Percentiles rank a stretch among this genome's conserved stretches.
Evolutionary conservation across 768 basidiomycete genomes (phyloP).

Genomic region (Cubamyces lactineus): DNA sequence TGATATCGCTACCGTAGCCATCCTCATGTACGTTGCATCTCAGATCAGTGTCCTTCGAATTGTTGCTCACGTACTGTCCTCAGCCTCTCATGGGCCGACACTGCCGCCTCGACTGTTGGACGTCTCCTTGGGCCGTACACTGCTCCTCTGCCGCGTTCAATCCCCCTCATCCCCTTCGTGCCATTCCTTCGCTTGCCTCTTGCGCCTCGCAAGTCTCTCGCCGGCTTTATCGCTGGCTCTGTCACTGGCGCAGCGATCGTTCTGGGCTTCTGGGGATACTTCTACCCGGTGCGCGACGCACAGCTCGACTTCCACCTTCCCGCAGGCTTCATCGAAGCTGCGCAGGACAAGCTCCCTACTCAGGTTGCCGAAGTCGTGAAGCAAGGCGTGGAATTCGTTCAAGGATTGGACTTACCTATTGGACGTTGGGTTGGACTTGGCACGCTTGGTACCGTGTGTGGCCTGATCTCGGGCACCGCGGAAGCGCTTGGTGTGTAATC

Average conservation of each 20-base stretch:
- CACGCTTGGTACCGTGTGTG: slow-evolving; percentile 63
- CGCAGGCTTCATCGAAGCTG: slow-evolving; percentile 31
- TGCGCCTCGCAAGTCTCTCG: slow-evolving; percentile 81
- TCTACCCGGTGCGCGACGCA: slow-evolving; percentile 43
- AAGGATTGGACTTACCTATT: slow-evolving; percentile 28
- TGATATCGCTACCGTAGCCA: slow-evolving; percentile 87
- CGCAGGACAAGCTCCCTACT: slow-evolving; percentile 15
- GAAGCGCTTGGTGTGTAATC: slow-evolving; percentile 79
- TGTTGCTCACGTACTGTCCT: slow-evolving; percentile 1
- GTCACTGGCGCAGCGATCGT: slow-evolving; percentile 72
- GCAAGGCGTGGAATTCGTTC: slow-evolving; percentile 28
- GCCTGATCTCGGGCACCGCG: slow-evolving; percentile 81
- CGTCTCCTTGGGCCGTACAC: slow-evolving; percentile 80
- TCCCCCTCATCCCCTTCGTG: slow-evolving; percentile 30
- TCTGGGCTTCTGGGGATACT: slow-evolving; percentile 74
- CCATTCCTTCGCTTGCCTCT: slow-evolving; percentile 60
- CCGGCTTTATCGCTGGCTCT: slow-evolving; percentile 80
- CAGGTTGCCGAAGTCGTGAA: slow-evolving; percentile 32
- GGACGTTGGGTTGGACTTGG: slow-evolving; percentile 56
- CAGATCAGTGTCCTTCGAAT: slow-evolving; percentile 10
- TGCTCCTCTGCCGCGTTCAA: slow-evolving; percentile 55
- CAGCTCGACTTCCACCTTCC: slow-evolving; percentile 43
- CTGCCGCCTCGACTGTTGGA: slow-evolving; percentile 89
- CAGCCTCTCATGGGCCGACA: slow-evolving; percentile 96
- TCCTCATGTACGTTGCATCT: slow-evolving; percentile 71